phyloP scores from a whole-genome alignment of 2,329 filamentous ascomycete species.

The Botrytis hyacinthi region DNA sequence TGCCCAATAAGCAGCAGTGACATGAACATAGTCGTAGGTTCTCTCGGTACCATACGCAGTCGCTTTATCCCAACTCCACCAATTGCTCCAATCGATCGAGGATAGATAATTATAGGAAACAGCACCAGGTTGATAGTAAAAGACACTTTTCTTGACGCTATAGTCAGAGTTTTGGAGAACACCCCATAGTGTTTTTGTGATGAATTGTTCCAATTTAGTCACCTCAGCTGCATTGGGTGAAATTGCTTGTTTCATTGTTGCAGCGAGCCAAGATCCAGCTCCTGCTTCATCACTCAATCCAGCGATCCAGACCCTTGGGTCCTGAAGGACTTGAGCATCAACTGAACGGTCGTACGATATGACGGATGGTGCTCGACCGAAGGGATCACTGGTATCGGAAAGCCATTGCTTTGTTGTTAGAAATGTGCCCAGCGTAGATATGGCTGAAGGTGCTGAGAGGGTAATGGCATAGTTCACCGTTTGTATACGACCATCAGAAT shows the following conservation, averaged over 20 bases:
- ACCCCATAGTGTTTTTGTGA: constrained; percentile 50
- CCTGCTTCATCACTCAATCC: constrained; percentile 61
- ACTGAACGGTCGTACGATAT: constrained; percentile 56
- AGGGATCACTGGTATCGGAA: constrained; percentile 51
- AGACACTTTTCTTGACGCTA: constrained; percentile 53
- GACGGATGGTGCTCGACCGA: constrained; percentile 52
- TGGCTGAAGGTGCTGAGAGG: constrained; percentile 45
- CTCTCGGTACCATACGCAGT: constrained; percentile 48
- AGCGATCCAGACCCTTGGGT: constrained; percentile 55
- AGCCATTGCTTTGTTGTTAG: constrained; percentile 55
- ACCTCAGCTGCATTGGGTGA: constrained; percentile 51
- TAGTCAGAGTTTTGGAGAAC: constrained; percentile 49
- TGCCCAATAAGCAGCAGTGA: constrained; percentile 55
- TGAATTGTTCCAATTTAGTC: constrained; percentile 52
- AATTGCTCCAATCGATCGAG: constrained; percentile 48
- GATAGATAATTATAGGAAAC: constrained; percentile 47
- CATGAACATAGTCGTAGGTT: constrained; percentile 60
- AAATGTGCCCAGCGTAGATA: constrained; percentile 51
- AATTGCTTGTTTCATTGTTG: constrained; percentile 53
- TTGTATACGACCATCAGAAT: constrained; percentile 49
- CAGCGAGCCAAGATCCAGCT: constrained; percentile 54
- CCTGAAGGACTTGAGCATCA: constrained; percentile 45
- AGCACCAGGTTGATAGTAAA: constrained; percentile 52
- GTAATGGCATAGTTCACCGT: constrained; percentile 57
- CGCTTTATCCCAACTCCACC: constrained; percentile 51